Evolutionary conservation across 2,329 filamentous ascomycete genomes (phyloP).

Genomic region (Nothomitra cinnamomea): DNA sequence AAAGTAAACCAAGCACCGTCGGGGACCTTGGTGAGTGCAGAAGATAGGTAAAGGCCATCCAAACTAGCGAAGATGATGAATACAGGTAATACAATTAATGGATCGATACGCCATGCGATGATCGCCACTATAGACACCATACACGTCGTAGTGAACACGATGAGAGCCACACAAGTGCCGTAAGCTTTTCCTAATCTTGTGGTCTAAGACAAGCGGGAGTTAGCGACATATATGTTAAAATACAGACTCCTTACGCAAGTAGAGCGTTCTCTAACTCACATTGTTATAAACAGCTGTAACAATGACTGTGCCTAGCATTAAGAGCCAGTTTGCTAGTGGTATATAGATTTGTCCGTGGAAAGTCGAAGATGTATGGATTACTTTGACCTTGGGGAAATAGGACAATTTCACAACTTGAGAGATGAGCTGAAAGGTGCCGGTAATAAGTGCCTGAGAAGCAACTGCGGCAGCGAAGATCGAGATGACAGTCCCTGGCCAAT

Average conservation of each 20-base stretch:
- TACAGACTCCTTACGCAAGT: too few species aligned
- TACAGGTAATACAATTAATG: conserved; percentile 40
- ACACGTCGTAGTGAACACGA: conserved; percentile 61
- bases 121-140: conserved; percentile 57
- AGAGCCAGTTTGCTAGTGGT: conserved; percentile 57
- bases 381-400: conserved; percentile 62
- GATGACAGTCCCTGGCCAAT: conserved; percentile 51
- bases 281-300: conserved; percentile 60
- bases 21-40: conserved; percentile 55
- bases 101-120: conserved; percentile 50
- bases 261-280: conserved; percentile 26
- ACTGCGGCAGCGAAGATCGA: conserved; percentile 57
- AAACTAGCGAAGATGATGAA: conserved; percentile 48
- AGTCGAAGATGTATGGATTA: conserved; percentile 50
- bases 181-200: conserved; percentile 57
- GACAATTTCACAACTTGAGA: conserved; percentile 21
- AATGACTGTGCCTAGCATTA: conserved; percentile 60
- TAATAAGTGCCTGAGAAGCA: conserved; percentile 65
- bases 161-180: conserved; percentile 63
- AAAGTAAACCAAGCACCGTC: conserved; percentile 67
- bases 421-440: conserved; percentile 49
- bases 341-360: conserved; percentile 67
- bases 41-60: conserved; percentile 53
- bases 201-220: conserved; percentile 27
- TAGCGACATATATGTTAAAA: too few species aligned